Base-by-base conservation (phyloP, 2,329 filamentous ascomycete genomes). In the Verticillium tricorpus region DNA sequence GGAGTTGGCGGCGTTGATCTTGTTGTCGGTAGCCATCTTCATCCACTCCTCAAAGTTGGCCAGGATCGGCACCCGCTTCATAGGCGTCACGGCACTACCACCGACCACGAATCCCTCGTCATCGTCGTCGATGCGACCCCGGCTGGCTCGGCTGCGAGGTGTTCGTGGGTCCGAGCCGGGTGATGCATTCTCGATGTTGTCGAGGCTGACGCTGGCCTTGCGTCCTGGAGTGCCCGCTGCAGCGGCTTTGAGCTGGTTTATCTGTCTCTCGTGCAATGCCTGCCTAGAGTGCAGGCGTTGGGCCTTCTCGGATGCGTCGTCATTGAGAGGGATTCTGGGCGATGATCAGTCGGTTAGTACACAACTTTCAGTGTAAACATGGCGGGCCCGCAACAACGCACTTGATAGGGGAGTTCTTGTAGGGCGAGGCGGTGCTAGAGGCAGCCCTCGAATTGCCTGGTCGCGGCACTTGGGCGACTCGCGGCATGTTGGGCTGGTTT, bases 11-110 rank as follows among this genome's bases (percentile, higher is more conserved):
- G 95, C 94, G 74, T 98, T 99, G 82, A 99, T 99, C 77, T 95
- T 95, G 79, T 99, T 99, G 80, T 99, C 95, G 17, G 95, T 98
- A 2, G 95, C 95, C 93, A 99, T 96, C 83, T 98, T 99, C 93
- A 99, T 98, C 95, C 94, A 98, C 74, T 99, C 95, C 75, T 99
- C 95, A 70, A 98, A 99, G 77, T 99, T 99, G 71, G 95, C 95
- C 60, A 99, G 82, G 69, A 99, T 90, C 1, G 95, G 95, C 32
- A 97, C 92, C 64, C 93, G 90, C 83, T 97, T 97, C 89, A 96
- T 94, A 60, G 94, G 95, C 63, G 95, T 97, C 60, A 96, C 90
- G 40, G 90, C 91, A 65, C 82, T 86, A 35, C 91, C 90, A 62
- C 86, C 87, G 56, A 91, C 89, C 69, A 87, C 83, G 65, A 88